Conservation (phyloP, 2,329 filamentous ascomycete genomes). For the Helminthosporium solani region DNA sequence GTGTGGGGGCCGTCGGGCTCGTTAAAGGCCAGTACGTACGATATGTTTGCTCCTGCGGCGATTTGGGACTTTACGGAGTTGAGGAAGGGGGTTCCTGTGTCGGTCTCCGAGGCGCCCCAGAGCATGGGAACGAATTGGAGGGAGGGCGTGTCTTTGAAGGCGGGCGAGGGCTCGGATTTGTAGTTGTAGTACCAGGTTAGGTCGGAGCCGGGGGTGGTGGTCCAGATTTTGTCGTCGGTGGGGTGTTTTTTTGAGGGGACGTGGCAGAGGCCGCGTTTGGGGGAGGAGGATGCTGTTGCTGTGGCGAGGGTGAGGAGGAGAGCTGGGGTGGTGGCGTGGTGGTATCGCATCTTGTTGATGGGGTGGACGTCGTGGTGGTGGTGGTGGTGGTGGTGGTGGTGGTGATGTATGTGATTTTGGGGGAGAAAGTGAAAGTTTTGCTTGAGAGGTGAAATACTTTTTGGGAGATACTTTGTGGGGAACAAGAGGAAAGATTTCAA, state of each 20-base stretch:
- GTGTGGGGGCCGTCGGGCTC: conserved; percentile 65
- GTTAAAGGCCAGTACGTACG: conserved; percentile 73
- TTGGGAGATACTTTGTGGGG: no score
- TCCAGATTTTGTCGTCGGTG: conserved; percentile 67
- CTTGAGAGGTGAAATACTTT: no score
- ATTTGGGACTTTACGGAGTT: conserved; percentile 59
- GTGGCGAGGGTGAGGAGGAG: conserved; percentile 10
- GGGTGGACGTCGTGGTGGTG: not conserved
- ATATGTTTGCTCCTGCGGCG: conserved; percentile 57
- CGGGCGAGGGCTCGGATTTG: conserved; percentile 55
- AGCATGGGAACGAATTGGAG: conserved; percentile 82
- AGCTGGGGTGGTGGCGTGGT: conserved; percentile 1
- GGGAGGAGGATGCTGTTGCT: conserved; percentile 35
- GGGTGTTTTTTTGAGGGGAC: conserved; percentile 58
- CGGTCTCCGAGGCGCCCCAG: conserved; percentile 58
- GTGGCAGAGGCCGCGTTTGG: conserved; percentile 74
- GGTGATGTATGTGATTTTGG: no score
- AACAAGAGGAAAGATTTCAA: no score
- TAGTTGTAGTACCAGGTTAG: conserved; percentile 91
- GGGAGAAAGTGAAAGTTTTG: no score
- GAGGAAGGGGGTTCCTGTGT: conserved; percentile 60
- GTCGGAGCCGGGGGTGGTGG: conserved; percentile 52
- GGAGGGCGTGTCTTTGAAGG: conserved; percentile 43
- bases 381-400: no score
- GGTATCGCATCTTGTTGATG: conserved; percentile 3